Evolutionary conservation across 352 stramenopile species (phyloP).

Genomic region (Phytopythium litorale): DNA sequence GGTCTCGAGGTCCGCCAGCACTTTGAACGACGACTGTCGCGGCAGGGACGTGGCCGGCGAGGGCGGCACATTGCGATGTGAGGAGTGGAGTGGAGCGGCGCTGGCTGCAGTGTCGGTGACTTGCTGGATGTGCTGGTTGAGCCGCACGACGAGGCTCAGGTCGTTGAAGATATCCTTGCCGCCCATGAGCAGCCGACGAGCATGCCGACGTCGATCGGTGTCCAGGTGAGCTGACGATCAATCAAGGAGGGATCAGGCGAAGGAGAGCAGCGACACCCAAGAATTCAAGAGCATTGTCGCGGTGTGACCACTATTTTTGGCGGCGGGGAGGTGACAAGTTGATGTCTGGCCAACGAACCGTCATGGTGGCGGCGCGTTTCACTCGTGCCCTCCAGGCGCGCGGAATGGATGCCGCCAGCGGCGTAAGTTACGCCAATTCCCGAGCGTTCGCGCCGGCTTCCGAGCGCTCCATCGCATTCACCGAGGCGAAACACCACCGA

Average conservation of each 20-base stretch:
- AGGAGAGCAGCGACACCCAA: not conserved
- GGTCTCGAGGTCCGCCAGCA: slow-evolving; percentile 57
- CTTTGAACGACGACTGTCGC: slow-evolving; percentile 60
- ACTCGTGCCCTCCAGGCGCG: not conserved
- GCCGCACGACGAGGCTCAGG: slow-evolving; percentile 58
- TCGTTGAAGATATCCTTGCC: slow-evolving; percentile 70
- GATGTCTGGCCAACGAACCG: not conserved
- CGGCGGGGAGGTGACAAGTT: too few species aligned
- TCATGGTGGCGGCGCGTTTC: not conserved
- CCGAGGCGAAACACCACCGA: not conserved
- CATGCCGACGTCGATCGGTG: not conserved
- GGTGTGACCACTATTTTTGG: not conserved
- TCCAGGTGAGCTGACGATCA: not conserved
- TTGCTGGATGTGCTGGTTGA: slow-evolving; percentile 67
- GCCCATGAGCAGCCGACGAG: slow-evolving; percentile 15
- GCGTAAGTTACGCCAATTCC: not conserved
- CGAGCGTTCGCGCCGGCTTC: not conserved
- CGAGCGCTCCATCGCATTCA: not conserved
- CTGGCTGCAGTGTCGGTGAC: not conserved
- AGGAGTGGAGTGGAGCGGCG: not conserved
- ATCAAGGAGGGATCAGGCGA: not conserved
- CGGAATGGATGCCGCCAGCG: not conserved
- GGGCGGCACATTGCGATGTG: not conserved
- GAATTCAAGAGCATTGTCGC: not conserved
- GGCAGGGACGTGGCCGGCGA: slow-evolving; percentile 17